phyloP scores from a whole-genome alignment of 305 asterid species.

The Withania somnifera region DNA sequence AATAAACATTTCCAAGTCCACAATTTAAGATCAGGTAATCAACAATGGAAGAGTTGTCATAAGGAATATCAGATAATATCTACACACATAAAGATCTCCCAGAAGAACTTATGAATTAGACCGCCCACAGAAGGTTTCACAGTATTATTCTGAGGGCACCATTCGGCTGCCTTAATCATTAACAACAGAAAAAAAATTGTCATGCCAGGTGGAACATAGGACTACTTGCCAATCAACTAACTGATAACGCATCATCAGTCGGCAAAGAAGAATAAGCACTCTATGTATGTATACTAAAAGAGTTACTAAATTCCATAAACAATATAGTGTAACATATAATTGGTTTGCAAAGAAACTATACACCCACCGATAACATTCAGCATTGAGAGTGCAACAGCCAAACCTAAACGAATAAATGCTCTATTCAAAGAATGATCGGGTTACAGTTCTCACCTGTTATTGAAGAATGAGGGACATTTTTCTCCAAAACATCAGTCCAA shows the following conservation, averaged over 20 bases:
- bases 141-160: not conserved
- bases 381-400: not conserved
- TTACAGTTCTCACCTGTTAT: constrained; percentile 26
- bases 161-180: not conserved
- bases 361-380: not conserved
- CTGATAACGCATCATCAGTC: not conserved
- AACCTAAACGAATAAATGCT: not conserved
- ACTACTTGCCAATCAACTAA: not conserved
- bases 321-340: not conserved
- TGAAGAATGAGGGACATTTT: constrained; percentile 24
- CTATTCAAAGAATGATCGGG: not conserved
- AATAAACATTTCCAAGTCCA: not conserved
- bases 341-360: not conserved
- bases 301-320: not conserved
- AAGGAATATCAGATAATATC: not conserved
- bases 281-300: not conserved
- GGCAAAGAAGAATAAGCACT: not conserved
- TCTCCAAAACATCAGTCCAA: constrained; percentile 77
- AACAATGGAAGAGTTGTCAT: not conserved
- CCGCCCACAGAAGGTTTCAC: not conserved
- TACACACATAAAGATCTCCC: not conserved
- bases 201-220: not conserved
- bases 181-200: not conserved
- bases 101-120: not conserved
- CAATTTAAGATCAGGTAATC: not conserved